Evolutionary conservation across 371 early-diverging fungal genomes (phyloP).

Genomic region (Capillidium rhysosporum): DNA sequence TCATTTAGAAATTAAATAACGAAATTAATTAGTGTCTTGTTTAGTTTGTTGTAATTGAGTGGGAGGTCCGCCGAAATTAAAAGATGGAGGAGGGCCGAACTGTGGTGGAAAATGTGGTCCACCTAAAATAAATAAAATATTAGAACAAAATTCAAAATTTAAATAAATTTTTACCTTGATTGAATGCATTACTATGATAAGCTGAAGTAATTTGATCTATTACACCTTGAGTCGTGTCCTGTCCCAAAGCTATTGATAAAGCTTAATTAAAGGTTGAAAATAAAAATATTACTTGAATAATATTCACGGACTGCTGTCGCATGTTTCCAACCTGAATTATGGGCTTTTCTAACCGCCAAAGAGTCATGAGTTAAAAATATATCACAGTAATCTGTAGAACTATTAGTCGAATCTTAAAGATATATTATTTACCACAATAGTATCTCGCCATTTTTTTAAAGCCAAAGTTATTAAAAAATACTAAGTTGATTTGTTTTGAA

Average conservation of each 20-base stretch:
- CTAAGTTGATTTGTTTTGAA: no score
- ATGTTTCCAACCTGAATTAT: conserved; percentile 90
- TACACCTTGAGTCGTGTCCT: conserved; percentile 1
- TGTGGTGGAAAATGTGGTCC: no score
- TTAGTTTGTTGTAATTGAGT: no score
- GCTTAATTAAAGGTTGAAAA: not conserved
- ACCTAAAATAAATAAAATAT: no score
- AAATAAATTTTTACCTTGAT: no score
- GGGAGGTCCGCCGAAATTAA: no score
- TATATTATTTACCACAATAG: conserved; percentile 50
- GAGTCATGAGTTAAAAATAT: conserved; percentile 88
- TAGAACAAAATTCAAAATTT: no score
- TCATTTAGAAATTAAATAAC: no score
- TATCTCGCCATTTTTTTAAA: conserved; percentile 81
- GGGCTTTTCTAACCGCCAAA: conserved; percentile 73
- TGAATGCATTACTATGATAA: not conserved
- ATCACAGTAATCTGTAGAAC: conserved; percentile 74
- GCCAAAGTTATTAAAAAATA: no score
- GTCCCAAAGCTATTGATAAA: not conserved
- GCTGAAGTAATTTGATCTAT: conserved; percentile 2
- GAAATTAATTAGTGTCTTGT: no score
- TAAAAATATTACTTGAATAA: conserved; percentile 33
- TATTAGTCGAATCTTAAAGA: not conserved
- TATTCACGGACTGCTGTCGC: conserved; percentile 45
- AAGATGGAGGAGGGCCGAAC: no score